A percentile compares a stretch with the other conserved stretches of the same genome.
Evolutionary conservation across 2,329 filamentous ascomycete genomes (phyloP).

Genomic region (Exophiala sp.): DNA sequence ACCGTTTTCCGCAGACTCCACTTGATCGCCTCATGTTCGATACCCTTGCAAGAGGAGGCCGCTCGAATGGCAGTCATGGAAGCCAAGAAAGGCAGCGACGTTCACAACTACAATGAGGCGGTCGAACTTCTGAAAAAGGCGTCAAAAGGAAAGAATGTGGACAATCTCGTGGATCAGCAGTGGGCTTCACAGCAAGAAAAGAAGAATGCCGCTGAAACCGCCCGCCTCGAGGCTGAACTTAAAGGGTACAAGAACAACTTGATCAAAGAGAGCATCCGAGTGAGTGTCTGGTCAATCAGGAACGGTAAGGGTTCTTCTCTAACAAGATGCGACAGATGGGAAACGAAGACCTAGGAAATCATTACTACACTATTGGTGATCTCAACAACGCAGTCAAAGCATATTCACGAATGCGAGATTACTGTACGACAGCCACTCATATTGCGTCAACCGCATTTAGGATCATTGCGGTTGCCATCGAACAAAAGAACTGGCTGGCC

Average conservation of each 20-base stretch:
- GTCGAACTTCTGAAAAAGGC: constrained; percentile 56
- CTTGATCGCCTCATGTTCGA: constrained; percentile 72
- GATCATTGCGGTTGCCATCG: constrained; percentile 67
- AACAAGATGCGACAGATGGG: constrained; percentile 61
- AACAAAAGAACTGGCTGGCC: constrained; percentile 69
- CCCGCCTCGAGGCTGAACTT: constrained; percentile 74
- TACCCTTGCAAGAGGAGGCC: constrained; percentile 70
- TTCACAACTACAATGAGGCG: constrained; percentile 63
- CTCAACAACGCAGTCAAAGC: constrained; percentile 66
- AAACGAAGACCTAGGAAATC: constrained; percentile 82
- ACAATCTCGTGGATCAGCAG: constrained; percentile 60
- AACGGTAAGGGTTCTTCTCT: background rate
- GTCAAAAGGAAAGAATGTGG: constrained; percentile 60
- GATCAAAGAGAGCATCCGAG: constrained; percentile 92
- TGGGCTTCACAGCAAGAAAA: constrained; percentile 69
- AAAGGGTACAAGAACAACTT: constrained; percentile 94
- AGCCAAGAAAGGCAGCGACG: constrained; percentile 69
- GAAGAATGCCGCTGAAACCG: constrained; percentile 62
- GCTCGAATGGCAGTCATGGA: constrained; percentile 70
- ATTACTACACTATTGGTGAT: constrained; percentile 73
- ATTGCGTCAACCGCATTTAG: constrained; percentile 76
- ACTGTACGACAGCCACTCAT: constrained; percentile 76
- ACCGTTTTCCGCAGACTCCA: constrained; percentile 75
- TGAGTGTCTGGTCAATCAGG: no score
- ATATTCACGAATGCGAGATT: constrained; percentile 82